Percentiles rank a stretch among this genome's conserved stretches.
These are phyloP conservation scores for Citrus sp. DNA, from an alignment of 345 rosid genomes.

Conservation along the genomic window DNA sequence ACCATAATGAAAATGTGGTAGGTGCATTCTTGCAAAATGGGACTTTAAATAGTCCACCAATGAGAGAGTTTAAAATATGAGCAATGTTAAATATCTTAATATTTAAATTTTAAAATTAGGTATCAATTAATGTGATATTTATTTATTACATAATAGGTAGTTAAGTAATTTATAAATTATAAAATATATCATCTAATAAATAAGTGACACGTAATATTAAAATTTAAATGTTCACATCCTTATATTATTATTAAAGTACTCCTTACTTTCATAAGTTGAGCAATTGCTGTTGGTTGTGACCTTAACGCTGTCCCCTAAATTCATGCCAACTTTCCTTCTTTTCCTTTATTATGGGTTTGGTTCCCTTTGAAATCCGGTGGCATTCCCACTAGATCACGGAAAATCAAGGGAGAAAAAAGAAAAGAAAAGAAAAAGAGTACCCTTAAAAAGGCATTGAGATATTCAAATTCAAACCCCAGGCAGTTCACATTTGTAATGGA, in stretches of 20 bases:
- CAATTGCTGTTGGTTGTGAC: constrained; percentile 6
- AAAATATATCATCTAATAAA: too few species aligned
- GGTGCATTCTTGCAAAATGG: background rate
- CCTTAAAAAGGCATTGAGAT: background rate
- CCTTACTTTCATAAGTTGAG: constrained; percentile 14
- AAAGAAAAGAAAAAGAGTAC: background rate
- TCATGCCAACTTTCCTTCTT: constrained; percentile 4
- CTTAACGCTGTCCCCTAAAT: constrained; percentile 15
- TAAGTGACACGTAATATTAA: too few species aligned
- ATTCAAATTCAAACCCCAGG: background rate
- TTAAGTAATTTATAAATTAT: too few species aligned
- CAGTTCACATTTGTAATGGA: background rate
- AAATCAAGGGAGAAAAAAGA: background rate
- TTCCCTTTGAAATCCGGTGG: background rate
- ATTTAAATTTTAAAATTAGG: too few species aligned
- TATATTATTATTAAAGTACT: too few species aligned
- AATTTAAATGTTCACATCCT: too few species aligned
- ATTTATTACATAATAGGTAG: accelerated
- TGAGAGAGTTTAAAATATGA: background rate
- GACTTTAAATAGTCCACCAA: background rate
- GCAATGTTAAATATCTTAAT: too few species aligned
- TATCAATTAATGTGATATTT: too few species aligned
- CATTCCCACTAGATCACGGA: constrained; percentile 10
- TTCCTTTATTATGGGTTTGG: constrained; percentile 1
- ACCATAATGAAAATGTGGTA: background rate